Evolutionary conservation across 2,329 filamentous ascomycete species (phyloP), one percentile per base, ranked within the genome.

Genomic region (Penicillium expansum): DNA sequence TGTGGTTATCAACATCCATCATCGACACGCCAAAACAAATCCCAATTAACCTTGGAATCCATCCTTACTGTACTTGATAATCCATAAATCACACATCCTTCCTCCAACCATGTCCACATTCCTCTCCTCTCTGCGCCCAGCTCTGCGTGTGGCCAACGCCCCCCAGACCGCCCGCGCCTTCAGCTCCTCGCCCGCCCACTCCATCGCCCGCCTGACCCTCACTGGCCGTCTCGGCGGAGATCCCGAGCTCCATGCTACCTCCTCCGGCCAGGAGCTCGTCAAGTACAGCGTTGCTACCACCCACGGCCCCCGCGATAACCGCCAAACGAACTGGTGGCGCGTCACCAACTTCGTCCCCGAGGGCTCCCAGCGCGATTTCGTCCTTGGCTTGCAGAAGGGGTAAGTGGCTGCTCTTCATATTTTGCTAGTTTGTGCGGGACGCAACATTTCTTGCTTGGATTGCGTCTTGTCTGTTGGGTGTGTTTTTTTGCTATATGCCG

Each of bases 311-410:
- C 79, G 77, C 63, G 88, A 93, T 16, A 89, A 90, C 76, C 82
- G 85, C 70, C 83, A 86, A 71, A 90, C 89, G 30, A 94, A 88
- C 80, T 97, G 90, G 89, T 97, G 95, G 82, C 83, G 82, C 56
- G 81, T 97, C 54, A 81, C 86, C 33, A 86, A 82, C 77, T 97
- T 97, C 73, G 67, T 78, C 51, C 78, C 79, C 14, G 86, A 90
- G 62, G 90, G 73, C n/a, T 76, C 83, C 48, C 80, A 83, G 72
- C 86, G 87, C 69, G 90, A 96, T 61, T 88, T 84, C 69, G 73
- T 96, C 66, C 77, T 90, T 70, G 80, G 77, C 68, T 76, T 97
- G 75, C 85, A 86, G 53, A 97, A 97, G 81, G 93, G 93, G 90
- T 96, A 78, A 74, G 90, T 83, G 20, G 5, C 13, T n/a, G 2